phyloP scores from a whole-genome alignment of 306 rosid species.

The Alnus glutinosa region DNA sequence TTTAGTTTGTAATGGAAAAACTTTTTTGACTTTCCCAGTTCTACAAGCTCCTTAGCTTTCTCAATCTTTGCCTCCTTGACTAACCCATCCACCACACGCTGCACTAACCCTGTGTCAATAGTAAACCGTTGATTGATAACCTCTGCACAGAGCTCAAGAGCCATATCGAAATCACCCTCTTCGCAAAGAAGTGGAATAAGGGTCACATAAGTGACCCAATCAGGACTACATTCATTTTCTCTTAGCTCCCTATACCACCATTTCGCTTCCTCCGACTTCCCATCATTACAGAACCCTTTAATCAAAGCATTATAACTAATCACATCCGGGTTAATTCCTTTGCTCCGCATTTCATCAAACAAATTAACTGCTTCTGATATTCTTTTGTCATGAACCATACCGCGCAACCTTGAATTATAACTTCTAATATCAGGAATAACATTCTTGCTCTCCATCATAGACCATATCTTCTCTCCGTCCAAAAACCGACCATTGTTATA shows the following conservation, averaged over 20 bases:
- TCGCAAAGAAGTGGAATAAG: slow-evolving; percentile 36
- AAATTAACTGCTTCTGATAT: slow-evolving; percentile 30
- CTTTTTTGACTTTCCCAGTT: slow-evolving; percentile 26
- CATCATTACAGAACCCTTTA: slow-evolving; percentile 30
- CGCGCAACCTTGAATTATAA: slow-evolving; percentile 39
- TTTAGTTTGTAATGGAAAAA: slow-evolving; percentile 29
- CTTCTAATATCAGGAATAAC: slow-evolving; percentile 31
- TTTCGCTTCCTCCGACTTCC: slow-evolving; percentile 43
- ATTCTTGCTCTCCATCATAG: slow-evolving; percentile 35
- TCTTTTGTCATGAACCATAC: slow-evolving; percentile 23
- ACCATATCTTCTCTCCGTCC: slow-evolving; percentile 47
- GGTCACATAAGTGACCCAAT: slow-evolving; percentile 16
- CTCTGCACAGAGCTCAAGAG: slow-evolving; percentile 33
- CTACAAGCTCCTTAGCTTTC: slow-evolving; percentile 37
- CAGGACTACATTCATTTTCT: slow-evolving; percentile 15
- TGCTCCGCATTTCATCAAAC: slow-evolving; percentile 41
- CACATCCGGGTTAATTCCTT: slow-evolving; percentile 36
- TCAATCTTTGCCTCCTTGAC: slow-evolving; percentile 31
- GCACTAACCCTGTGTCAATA: slow-evolving; percentile 4
- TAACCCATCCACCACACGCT: slow-evolving; percentile 35
- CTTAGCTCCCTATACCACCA: slow-evolving; percentile 40
- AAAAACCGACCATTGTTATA: slow-evolving; percentile 28
- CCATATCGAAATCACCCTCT: slow-evolving; percentile 39
- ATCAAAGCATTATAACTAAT: slow-evolving; percentile 34
- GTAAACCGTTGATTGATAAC: slow-evolving; percentile 11